These are phyloP conservation scores for Pestalotiopsis fici DNA, from an alignment of 2,329 filamentous ascomycete species.

Conservation along the genomic window DNA sequence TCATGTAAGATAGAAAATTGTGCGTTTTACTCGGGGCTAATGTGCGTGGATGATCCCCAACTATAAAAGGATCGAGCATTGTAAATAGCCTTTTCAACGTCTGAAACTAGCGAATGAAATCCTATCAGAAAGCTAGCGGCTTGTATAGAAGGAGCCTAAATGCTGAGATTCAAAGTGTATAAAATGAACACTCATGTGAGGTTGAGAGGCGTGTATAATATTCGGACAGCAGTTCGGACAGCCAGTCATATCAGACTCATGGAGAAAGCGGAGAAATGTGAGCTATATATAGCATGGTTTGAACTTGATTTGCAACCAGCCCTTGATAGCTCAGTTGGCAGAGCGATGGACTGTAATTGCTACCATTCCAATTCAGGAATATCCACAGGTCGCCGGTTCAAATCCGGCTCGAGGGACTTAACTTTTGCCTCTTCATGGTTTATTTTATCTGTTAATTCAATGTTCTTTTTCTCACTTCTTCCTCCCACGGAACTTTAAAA, in stretches of 20 bases:
- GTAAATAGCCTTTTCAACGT: background rate
- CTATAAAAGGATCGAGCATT: background rate
- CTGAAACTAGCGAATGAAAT: background rate
- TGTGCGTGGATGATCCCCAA: background rate
- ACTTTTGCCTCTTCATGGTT: background rate
- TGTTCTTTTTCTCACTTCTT: background rate
- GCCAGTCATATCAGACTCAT: no score
- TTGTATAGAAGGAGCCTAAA: no score
- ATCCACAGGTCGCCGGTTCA: background rate
- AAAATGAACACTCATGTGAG: no score
- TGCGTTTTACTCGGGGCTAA: background rate
- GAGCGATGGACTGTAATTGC: background rate
- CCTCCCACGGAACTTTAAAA: no score
- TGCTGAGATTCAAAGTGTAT: no score
- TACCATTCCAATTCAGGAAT: background rate
- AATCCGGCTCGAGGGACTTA: background rate
- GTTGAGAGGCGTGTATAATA: no score
- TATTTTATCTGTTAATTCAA: background rate
- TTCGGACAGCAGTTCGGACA: no score
- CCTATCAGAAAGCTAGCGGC: no score
- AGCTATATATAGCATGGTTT: background rate
- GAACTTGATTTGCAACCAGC: background rate
- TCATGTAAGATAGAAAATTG: background rate
- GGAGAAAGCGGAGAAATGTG: no score
- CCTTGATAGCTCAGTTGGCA: background rate